Base-by-base conservation (phyloP, 108 stramenopile genomes). In the Cyclotella cryptica region DNA sequence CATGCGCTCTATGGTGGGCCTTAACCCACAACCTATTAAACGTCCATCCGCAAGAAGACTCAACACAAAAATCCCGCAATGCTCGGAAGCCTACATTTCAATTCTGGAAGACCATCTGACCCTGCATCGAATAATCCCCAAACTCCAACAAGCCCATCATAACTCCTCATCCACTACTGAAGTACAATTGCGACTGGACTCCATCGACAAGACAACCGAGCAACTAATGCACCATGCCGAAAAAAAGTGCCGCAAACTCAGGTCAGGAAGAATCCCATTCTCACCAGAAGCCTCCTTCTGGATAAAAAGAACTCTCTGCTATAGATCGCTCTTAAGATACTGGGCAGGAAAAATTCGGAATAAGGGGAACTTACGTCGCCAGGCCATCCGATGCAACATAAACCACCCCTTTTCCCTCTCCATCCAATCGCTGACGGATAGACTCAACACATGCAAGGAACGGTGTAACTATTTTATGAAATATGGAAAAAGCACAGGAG, bases 171-270 rank as follows among this genome's bases (percentile, higher is more conserved):
- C 58, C 27, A 7, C 8, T 11, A 18, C 27, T 26, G 27, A 15
- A 29, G 28, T 59, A 10, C 27, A 59, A 29, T 9, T 3, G 1
- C 10, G 17, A 27, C 42, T 76, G 39, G 75, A 66, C 29, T 17
- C 39, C 10, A 54, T 66, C 1, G 75, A 76, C 17, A 17, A 44
- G 54, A 29, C 55, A 11, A 18, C 12, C 42, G 27, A 14, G n/a
- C 27, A 68, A 18, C 19, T 4, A 45, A 64, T 64, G 63, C 24
- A 28, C 47, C 13, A 11, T 3, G 49, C 52, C 19, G 75, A 76
- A 44, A 76, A 76, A 49, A 67, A 55, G 5, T 68, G 75, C 19
- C 53, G 75, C 26, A 67, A 68, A 66, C n/a, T 67, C 7, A n/a
- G n/a, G n/a, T n/a, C n/a, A n/a, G n/a, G n/a, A n/a, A n/a, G n/a